Conservation (phyloP, 139 green algal species). For the Chlorella ohadii region DNA sequence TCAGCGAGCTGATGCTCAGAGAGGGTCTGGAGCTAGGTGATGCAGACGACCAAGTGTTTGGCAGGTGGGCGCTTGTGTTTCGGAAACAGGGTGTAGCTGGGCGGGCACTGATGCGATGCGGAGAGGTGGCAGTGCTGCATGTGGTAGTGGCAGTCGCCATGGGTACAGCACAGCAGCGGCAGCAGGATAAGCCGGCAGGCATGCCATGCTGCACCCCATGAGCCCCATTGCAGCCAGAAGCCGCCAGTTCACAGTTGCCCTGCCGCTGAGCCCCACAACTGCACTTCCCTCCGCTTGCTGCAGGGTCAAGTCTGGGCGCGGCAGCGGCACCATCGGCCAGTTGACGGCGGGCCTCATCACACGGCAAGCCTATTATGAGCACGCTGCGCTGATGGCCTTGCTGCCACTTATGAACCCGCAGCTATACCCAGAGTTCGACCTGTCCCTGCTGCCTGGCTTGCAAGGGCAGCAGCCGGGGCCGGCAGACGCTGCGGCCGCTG, state of each 20-base stretch:
- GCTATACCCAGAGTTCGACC: conserved; percentile 38
- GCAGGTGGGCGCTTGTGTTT: background rate
- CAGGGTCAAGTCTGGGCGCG: conserved; percentile 36
- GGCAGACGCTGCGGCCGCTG: too few relatives aligned
- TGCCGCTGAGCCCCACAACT: too few relatives aligned
- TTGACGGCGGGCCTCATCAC: conserved; percentile 43
- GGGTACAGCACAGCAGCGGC: too few relatives aligned
- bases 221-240: too few relatives aligned
- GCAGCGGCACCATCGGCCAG: conserved; percentile 44
- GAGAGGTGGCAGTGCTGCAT: too few relatives aligned
- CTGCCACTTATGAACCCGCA: conserved; percentile 56
- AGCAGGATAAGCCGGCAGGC: too few relatives aligned
- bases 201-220: too few relatives aligned
- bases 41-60: conserved; percentile 51
- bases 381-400: conserved; percentile 46
- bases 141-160: too few relatives aligned
- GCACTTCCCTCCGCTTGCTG: background rate
- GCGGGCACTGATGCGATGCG: too few relatives aligned
- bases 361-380: conserved; percentile 52
- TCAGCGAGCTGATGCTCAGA: conserved; percentile 38
- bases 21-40: conserved; percentile 52
- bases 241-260: too few relatives aligned
- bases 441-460: background rate
- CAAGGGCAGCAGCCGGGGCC: too few relatives aligned
- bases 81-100: too few relatives aligned